Conservation (phyloP, 2,329 filamentous ascomycete species). For the Pseudocercospora crystallina region DNA sequence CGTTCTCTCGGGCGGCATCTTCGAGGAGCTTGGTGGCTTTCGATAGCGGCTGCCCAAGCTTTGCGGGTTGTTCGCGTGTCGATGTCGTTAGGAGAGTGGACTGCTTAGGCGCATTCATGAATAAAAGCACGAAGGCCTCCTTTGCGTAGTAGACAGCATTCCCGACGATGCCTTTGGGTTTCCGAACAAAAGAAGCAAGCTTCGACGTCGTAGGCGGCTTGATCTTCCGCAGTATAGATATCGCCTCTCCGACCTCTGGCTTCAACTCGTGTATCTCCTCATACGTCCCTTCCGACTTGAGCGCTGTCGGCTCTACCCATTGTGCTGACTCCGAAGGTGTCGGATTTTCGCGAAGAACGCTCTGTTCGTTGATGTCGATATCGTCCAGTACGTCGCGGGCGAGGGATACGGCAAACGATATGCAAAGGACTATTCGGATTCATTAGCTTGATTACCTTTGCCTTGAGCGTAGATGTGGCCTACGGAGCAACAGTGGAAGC, state of each 20-base stretch:
- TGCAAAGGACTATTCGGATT: conserved; percentile 14
- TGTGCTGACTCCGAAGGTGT: conserved; percentile 7
- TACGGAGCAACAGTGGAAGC: conserved; percentile 17
- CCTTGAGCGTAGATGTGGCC: background rate
- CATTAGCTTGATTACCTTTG: background rate
- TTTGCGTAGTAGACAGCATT: conserved; percentile 61
- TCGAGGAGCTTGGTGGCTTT: conserved; percentile 61
- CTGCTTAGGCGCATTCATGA: conserved; percentile 61
- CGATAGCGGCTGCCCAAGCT: conserved; percentile 53
- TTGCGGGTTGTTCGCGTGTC: conserved; percentile 40
- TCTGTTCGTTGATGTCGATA: conserved; percentile 10
- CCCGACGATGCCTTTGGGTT: conserved; percentile 59
- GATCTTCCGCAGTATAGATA: conserved; percentile 42
- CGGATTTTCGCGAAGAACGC: conserved; percentile 6
- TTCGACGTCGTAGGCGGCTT: conserved; percentile 41
- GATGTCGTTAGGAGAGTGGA: conserved; percentile 41
- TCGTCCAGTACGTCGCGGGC: conserved; percentile 14
- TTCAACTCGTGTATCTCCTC: conserved; percentile 10
- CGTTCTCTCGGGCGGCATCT: conserved; percentile 54
- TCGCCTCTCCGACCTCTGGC: conserved; percentile 39
- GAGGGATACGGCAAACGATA: conserved; percentile 17
- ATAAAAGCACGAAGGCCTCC: conserved; percentile 62
- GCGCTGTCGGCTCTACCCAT: conserved; percentile 3
- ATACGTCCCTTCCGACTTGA: background rate
- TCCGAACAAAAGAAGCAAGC: conserved; percentile 42